Percentiles rank a stretch among this genome's conserved stretches.
Conservation (phyloP, 2,329 filamentous ascomycete species). For the Diaporthe longicolla region DNA sequence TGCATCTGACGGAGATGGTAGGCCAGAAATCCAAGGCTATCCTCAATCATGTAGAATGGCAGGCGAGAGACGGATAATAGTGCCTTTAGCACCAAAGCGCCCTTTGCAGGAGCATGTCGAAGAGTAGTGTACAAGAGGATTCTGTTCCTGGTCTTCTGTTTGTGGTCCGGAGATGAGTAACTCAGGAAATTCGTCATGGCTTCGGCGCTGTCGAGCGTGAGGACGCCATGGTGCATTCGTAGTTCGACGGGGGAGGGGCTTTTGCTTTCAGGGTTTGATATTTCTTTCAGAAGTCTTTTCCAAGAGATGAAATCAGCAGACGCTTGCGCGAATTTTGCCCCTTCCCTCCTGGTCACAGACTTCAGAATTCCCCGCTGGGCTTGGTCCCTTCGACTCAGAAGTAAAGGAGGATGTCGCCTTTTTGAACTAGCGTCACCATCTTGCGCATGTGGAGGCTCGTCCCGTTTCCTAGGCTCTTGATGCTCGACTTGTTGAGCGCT, state of each 20-base stretch:
- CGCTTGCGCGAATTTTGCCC: not conserved
- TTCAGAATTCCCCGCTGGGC: not conserved
- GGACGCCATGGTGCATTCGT: conserved; percentile 50
- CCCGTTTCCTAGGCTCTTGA: not conserved
- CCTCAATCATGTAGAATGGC: conserved; percentile 44
- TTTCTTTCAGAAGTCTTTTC: not conserved
- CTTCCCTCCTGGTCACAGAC: too few relatives aligned
- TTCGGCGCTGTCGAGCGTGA: conserved; percentile 48
- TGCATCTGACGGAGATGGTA: conserved; percentile 30
- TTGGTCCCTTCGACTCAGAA: not conserved
- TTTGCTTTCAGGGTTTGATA: not conserved
- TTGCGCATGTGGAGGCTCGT: not conserved
- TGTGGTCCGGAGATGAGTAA: conserved; percentile 44
- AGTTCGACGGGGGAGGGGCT: conserved; percentile 41
- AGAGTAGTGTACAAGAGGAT: conserved; percentile 53
- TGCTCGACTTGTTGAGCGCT: not conserved
- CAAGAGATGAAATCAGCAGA: conserved; percentile 13
- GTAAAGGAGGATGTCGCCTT: not conserved
- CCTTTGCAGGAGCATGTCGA: conserved; percentile 41
- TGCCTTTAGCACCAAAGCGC: conserved; percentile 44
- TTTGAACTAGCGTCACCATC: not conserved
- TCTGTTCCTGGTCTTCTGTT: conserved; percentile 47
- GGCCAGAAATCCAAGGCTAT: conserved; percentile 44
- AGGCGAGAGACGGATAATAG: conserved; percentile 40
- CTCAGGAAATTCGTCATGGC: conserved; percentile 54